A percentile compares a stretch with the other conserved stretches of the same genome.
Evolutionary conservation across 1,284 basidiomycete species (phyloP).

Genomic region (Bjerkandera adusta): DNA sequence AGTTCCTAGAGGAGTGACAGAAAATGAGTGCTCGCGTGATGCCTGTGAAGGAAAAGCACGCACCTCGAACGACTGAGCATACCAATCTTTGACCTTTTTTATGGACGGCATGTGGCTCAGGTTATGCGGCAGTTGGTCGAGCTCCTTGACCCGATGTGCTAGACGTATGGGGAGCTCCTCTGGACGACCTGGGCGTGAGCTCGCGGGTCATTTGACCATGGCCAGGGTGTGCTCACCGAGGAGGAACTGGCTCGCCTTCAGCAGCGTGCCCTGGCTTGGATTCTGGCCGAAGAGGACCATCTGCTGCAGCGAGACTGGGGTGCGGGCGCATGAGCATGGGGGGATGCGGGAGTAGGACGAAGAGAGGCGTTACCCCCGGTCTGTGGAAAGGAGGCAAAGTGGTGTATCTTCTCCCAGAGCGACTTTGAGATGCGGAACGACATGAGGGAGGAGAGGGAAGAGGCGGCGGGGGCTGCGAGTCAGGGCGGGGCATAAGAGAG

Average conservation of each 20-base stretch:
- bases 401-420: slow-evolving; percentile 93
- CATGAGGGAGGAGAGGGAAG: slow-evolving; percentile 13
- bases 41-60: slow-evolving; percentile 8
- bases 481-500: slow-evolving; percentile 1
- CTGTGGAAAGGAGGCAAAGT: slow-evolving; percentile 93
- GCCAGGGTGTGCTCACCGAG: slow-evolving; percentile 45
- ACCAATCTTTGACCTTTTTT: slow-evolving; percentile 97
- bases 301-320: slow-evolving; percentile 85
- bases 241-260: slow-evolving; percentile 84
- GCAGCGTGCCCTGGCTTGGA: slow-evolving; percentile 83
- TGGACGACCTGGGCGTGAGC: slow-evolving; percentile 26
- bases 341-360: slow-evolving; percentile 26
- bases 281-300: slow-evolving; percentile 90
- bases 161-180: slow-evolving; percentile 94
- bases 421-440: slow-evolving; percentile 70
- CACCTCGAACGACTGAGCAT: slow-evolving; percentile 97
- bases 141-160: slow-evolving; percentile 95
- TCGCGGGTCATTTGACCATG: background rate
- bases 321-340: slow-evolving; percentile 1
- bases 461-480: slow-evolving; percentile 10
- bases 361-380: slow-evolving; percentile 89
- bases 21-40: slow-evolving; percentile 2
- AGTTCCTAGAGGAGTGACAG: slow-evolving; percentile 63
- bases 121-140: slow-evolving; percentile 92
- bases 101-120: slow-evolving; percentile 93